Evolutionary conservation across 148 eudicot species (phyloP), one percentile per base, ranked within the genome.

Genomic region (Simmondsia chinensis): DNA sequence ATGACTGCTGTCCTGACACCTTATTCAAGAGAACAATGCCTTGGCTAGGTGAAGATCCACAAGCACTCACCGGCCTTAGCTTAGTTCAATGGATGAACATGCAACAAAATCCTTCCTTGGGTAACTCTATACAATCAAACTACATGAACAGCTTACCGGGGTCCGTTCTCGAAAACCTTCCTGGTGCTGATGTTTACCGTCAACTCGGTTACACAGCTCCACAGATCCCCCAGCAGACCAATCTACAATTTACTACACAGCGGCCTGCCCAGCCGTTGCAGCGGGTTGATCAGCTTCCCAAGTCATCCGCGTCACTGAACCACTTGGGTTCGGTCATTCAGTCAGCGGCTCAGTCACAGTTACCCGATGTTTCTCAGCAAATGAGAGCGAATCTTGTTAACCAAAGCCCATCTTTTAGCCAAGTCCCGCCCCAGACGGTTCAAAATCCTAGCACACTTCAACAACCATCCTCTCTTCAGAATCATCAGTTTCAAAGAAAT

Each of bases 41-140:
- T 21, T 85, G 97, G 97, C 71, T 79, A 6, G 83, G 93, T 24
- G 94, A 82, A 36, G 95, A 85, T 60, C 68, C 89, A 8, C 71
- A 75, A 14, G 58, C 73, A 18, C 60, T 63, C 31, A 66, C 83
- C 14, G 95, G 97, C 39, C 59, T 91, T 23, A 85, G 81, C 70
- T 70, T 85, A 60, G 71, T 73, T 63, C 97, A 85, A 50, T 82
- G 93, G 97, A 79, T 82, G 95, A 91, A 79, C 68, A 76, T 91
- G 95, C 88, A 76, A 48, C 95, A 85, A 56, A 76, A 61, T 51
- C 63, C 82, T 16, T 64, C 87, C 11, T 52, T 81, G 35, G 64
- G 59, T 14, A 81, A 69, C 64, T 62, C 87, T 13, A 56, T 74
- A 42, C 93, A 74, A 34, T 69, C 73, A 15, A 83, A 63, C 57